Conservation (phyloP, 208 protist species). For the Wallacemonas sp. region DNA sequence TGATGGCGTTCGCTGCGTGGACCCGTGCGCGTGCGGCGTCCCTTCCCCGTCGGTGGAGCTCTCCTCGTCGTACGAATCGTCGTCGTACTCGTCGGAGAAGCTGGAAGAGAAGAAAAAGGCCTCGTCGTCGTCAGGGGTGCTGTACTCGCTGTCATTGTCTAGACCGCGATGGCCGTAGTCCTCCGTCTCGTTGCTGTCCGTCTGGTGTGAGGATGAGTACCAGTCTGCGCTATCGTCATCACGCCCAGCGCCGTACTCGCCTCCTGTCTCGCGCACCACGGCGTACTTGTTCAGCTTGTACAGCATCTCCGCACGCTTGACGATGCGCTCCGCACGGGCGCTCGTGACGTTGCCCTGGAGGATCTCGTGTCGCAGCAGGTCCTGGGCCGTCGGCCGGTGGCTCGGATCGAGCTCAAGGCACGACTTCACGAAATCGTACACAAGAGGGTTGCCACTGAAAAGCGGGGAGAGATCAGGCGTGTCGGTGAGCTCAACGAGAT, state of each 20-base stretch:
- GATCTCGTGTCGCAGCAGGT: constrained; percentile 71
- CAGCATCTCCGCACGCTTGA: constrained; percentile 67
- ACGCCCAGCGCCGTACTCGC: background rate
- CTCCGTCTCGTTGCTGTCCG: constrained; percentile 9
- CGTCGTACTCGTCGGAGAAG: constrained; percentile 19
- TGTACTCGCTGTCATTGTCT: constrained; percentile 14
- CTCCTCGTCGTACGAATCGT: constrained; percentile 15
- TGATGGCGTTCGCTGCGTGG: background rate
- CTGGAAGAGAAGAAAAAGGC: constrained; percentile 12
- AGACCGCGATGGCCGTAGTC: constrained; percentile 7
- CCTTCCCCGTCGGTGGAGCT: background rate
- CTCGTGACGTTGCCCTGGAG: constrained; percentile 59
- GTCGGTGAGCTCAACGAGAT: constrained; percentile 66
- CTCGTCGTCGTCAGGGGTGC: background rate
- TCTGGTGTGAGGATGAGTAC: constrained; percentile 2
- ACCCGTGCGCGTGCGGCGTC: no score
- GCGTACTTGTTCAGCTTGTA: constrained; percentile 80
- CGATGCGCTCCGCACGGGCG: constrained; percentile 46
- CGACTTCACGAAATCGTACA: constrained; percentile 76
- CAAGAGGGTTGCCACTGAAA: constrained; percentile 54
- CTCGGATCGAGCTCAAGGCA: constrained; percentile 74
- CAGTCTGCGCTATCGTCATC: background rate
- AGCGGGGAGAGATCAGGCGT: constrained; percentile 78
- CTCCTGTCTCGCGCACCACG: constrained; percentile 37
- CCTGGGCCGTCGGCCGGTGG: constrained; percentile 63